phyloP scores from a whole-genome alignment of 1,284 basidiomycete species.

The Marasmius fiardii region DNA sequence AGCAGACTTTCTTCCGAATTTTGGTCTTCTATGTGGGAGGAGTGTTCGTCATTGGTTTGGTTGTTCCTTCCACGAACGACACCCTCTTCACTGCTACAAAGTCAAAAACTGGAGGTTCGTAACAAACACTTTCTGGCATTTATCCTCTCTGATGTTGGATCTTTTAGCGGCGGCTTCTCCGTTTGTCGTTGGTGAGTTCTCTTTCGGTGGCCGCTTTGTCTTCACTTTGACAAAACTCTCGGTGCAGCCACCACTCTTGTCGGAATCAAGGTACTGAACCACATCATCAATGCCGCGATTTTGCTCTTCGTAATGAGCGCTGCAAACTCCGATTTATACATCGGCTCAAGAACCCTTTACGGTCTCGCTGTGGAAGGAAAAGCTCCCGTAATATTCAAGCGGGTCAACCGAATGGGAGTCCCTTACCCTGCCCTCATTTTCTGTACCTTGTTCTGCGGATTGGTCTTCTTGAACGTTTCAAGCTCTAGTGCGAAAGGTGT shows the following conservation, averaged over 20 bases:
- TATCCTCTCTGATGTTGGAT: neutral
- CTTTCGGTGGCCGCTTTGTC: constrained; percentile 2
- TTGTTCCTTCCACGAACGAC: constrained; percentile 46
- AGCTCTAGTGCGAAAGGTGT: constrained; percentile 51
- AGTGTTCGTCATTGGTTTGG: constrained; percentile 66
- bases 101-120: constrained; percentile 47
- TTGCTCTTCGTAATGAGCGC: constrained; percentile 74
- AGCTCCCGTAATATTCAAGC: constrained; percentile 49
- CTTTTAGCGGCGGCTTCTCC: constrained; percentile 62
- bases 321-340: constrained; percentile 73
- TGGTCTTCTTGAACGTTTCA: constrained; percentile 62
- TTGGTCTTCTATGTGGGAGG: constrained; percentile 69
- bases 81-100: constrained; percentile 57
- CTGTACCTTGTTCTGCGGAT: constrained; percentile 53
- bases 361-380: constrained; percentile 68
- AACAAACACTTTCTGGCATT: neutral
- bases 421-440: constrained; percentile 51
- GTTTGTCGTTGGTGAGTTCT: constrained; percentile 63
- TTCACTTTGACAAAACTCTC: neutral
- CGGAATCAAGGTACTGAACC: constrained; percentile 67
- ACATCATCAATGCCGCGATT: constrained; percentile 62
- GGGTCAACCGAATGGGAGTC: constrained; percentile 61
- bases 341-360: constrained; percentile 68
- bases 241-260: constrained; percentile 40
- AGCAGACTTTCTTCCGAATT: constrained; percentile 45